Evolutionary conservation across 1,284 basidiomycete genomes (phyloP).

Genomic region (Ganoderma lingzhi): DNA sequence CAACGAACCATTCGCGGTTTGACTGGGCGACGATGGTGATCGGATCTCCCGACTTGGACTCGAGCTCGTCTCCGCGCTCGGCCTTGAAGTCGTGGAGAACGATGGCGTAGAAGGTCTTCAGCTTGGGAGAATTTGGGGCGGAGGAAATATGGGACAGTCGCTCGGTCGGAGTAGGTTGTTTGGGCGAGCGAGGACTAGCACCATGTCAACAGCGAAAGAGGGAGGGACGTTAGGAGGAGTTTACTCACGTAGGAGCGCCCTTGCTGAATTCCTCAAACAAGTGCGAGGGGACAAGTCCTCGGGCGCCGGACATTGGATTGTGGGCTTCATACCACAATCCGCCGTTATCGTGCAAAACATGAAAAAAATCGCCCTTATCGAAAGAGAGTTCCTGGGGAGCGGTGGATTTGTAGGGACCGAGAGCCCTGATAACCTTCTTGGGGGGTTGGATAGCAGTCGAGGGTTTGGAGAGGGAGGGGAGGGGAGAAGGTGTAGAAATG

Average conservation of each 20-base stretch:
- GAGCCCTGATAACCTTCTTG: constrained; percentile 95
- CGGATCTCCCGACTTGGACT: constrained; percentile 92
- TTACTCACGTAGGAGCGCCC: constrained; percentile 66
- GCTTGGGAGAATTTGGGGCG: constrained; percentile 47
- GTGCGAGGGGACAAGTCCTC: constrained; percentile 88
- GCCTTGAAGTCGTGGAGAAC: constrained; percentile 96
- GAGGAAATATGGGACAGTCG: constrained; percentile 40
- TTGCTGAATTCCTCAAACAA: constrained; percentile 92
- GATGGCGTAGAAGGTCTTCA: constrained; percentile 86
- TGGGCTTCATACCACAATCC: constrained; percentile 86
- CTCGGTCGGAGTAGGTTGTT: constrained; percentile 24
- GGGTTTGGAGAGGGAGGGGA: constrained; percentile 73
- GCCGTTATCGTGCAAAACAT: constrained; percentile 77
- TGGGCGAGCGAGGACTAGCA: constrained; percentile 32
- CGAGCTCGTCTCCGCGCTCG: constrained; percentile 95
- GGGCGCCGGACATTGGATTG: constrained; percentile 91
- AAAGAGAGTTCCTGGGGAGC: constrained; percentile 92
- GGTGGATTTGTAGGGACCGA: constrained; percentile 72
- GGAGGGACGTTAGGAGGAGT: neutral
- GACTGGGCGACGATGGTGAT: constrained; percentile 93
- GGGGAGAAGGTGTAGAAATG: constrained; percentile 73
- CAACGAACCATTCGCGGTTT: constrained; percentile 90
- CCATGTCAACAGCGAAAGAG: neutral
- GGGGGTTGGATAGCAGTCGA: constrained; percentile 81
- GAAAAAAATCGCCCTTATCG: constrained; percentile 96